Evolutionary conservation across 352 stramenopile genomes (phyloP).

Genomic region (Globisporangium iwayamae): DNA sequence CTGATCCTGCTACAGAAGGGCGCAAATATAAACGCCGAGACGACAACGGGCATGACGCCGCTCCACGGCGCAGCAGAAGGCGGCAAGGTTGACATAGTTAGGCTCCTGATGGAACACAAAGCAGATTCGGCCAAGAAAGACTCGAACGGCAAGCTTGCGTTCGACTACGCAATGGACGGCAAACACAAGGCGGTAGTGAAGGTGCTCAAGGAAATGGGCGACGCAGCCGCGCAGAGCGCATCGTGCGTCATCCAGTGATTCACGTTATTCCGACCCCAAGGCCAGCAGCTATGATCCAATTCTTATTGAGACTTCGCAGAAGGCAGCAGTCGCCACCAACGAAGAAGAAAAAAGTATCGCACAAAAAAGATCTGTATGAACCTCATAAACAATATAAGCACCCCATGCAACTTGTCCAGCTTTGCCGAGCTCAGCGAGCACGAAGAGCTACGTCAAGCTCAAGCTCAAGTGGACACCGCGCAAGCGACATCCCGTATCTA

Average conservation of each 20-base stretch:
- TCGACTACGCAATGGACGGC: constrained; percentile 90
- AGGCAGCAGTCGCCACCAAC: constrained; percentile 1
- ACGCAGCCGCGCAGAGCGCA: constrained; percentile 80
- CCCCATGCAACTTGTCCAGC: constrained; percentile 20
- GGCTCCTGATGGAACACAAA: constrained; percentile 89
- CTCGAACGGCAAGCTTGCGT: constrained; percentile 87
- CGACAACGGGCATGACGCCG: constrained; percentile 87
- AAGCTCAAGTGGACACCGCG: neutral
- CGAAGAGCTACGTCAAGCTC: neutral
- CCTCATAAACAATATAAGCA: constrained; percentile 38
- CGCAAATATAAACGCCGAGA: constrained; percentile 87
- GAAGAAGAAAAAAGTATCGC: neutral
- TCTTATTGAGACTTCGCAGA: constrained; percentile 6
- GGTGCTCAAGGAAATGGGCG: constrained; percentile 91
- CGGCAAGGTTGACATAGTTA: constrained; percentile 90
- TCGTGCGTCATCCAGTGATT: constrained; percentile 83
- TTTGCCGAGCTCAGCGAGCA: neutral
- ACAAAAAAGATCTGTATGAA: constrained; percentile 19
- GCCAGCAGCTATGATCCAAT: constrained; percentile 2
- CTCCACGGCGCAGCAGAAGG: constrained; percentile 89
- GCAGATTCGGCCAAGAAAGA: constrained; percentile 88
- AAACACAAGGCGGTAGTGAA: constrained; percentile 92
- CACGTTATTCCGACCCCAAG: neutral
- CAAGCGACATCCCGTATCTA: constrained; percentile 5
- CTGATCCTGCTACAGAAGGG: constrained; percentile 82